Evolutionary conservation across 352 stramenopile genomes (phyloP).

Genomic region (Phytophthora brassicae): DNA sequence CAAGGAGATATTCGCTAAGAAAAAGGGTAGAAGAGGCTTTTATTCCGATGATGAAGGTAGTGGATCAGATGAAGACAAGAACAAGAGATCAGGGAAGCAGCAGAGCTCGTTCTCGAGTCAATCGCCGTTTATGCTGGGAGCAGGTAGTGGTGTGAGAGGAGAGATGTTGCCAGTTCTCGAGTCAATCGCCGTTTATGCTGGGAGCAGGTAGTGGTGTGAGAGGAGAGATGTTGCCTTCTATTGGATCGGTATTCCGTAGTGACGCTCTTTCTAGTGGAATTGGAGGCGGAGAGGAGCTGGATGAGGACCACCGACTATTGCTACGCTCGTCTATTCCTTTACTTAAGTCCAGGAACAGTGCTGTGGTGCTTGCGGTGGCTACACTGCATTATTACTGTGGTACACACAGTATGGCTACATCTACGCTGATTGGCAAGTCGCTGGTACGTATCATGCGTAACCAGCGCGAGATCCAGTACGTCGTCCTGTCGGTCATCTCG

Average conservation of each 20-base stretch:
- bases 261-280: constrained; percentile 70
- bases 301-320: constrained; percentile 95
- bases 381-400: constrained; percentile 98
- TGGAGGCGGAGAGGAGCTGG: constrained; percentile 82
- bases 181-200: constrained; percentile 50
- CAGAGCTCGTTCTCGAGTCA: constrained; percentile 29
- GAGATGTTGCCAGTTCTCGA: constrained; percentile 49
- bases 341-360: constrained; percentile 96
- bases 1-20: constrained; percentile 60
- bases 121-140: constrained; percentile 53
- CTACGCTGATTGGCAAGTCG: constrained; percentile 94
- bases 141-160: constrained; percentile 24
- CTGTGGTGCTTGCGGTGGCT: constrained; percentile 96
- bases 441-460: constrained; percentile 97
- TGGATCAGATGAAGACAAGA: constrained; percentile 53
- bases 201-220: constrained; percentile 26
- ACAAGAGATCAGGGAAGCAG: no score
- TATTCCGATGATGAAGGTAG: constrained; percentile 97
- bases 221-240: constrained; percentile 53
- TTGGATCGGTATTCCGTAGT: constrained; percentile 78
- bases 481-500: constrained; percentile 95
- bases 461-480: constrained; percentile 97
- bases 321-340: constrained; percentile 95
- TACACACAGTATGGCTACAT: constrained; percentile 80
- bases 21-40: constrained; percentile 90